Base-by-base conservation (phyloP, 192 early-diverging fungal genomes). In the Umbelopsis sp. region DNA sequence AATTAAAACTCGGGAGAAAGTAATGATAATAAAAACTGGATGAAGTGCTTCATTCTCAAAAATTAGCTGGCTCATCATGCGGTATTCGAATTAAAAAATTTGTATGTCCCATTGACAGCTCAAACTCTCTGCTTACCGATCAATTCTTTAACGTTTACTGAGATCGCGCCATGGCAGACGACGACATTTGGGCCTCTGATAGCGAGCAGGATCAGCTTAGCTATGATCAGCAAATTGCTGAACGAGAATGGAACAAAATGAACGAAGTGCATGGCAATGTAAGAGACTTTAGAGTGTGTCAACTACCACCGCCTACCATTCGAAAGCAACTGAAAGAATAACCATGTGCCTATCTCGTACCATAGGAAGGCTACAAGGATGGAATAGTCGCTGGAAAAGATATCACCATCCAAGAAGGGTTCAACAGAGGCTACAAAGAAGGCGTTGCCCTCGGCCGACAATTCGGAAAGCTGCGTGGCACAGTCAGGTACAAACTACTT, bases 201-300 rank as follows among this genome's bases (percentile, higher is more conserved):
- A 55, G 51, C n/a, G 78, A 84, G 21, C 68, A 77, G 4, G 75
- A 83, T 18, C 73, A 84, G 46, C 64, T 80, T 12, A 61, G 69
- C 0, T 89, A 90, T 55, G 87, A 90, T 47, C 77, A 82, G 47
- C 51, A 55, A 11, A 80, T 90, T 30, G 87, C 89, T 15, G 82
- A 90, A 25, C 77, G 75, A 52, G 82, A 87, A 49, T 90, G 89
- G 89, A 76, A 82, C 8, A 69, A 82, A 49, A 65, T 90, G 45
- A 85, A 90, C 44, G 84, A 89, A 53, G 75, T 75, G 10, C 88
- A 88, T 73, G 89, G 89, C 15, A 87, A 89, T 72, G 88, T 90
- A n/a, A n/a, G 76, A 71, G 68, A 30, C 20, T 45, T 11, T 67
- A 0, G 16, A 30, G 15, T 16, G 25, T n/a, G 2, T 33, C 55